phyloP scores from a whole-genome alignment of 2,329 filamentous ascomycete species.

The Cordyceps fumosorosea region DNA sequence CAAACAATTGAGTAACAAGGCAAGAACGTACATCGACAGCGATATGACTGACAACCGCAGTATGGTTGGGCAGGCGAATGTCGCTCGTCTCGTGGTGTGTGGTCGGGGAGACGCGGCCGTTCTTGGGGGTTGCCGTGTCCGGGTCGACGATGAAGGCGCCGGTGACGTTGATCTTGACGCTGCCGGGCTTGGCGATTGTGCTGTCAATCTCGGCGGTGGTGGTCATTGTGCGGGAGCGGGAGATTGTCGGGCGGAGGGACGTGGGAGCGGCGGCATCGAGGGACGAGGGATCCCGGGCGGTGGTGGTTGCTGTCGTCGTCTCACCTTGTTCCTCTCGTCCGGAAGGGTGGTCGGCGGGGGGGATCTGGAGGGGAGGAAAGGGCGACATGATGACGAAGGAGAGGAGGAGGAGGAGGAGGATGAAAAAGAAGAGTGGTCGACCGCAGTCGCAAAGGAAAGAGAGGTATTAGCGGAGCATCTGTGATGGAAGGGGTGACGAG shows the following conservation, averaged over 20 bases:
- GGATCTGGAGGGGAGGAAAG: background rate
- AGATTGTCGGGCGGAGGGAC: background rate
- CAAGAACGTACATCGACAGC: slow-evolving; percentile 74
- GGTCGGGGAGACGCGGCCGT: slow-evolving; percentile 41
- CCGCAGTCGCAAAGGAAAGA: background rate
- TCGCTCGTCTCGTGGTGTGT: slow-evolving; percentile 69
- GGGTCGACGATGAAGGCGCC: slow-evolving; percentile 95
- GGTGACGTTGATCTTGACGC: slow-evolving; percentile 91
- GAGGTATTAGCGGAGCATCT: background rate
- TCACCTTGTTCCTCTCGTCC: background rate
- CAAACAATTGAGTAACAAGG: slow-evolving; percentile 12
- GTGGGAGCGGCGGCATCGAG: background rate
- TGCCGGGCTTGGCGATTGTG: slow-evolving; percentile 55
- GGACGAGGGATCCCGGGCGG: background rate
- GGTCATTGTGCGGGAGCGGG: slow-evolving; percentile 28
- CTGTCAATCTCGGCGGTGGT: slow-evolving; percentile 53
- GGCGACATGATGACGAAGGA: background rate
- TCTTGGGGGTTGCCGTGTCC: slow-evolving; percentile 50
- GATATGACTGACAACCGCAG: slow-evolving; percentile 89
- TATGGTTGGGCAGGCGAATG: slow-evolving; percentile 94
- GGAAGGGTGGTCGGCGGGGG: background rate
- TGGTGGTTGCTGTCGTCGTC: slow-evolving; percentile 5
- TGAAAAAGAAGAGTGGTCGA: background rate
- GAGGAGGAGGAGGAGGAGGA: background rate
- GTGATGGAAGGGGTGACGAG: too few species aligned